phyloP scores from a whole-genome alignment of 2,329 filamentous ascomycete species.

The Cladophialophora yegresii region DNA sequence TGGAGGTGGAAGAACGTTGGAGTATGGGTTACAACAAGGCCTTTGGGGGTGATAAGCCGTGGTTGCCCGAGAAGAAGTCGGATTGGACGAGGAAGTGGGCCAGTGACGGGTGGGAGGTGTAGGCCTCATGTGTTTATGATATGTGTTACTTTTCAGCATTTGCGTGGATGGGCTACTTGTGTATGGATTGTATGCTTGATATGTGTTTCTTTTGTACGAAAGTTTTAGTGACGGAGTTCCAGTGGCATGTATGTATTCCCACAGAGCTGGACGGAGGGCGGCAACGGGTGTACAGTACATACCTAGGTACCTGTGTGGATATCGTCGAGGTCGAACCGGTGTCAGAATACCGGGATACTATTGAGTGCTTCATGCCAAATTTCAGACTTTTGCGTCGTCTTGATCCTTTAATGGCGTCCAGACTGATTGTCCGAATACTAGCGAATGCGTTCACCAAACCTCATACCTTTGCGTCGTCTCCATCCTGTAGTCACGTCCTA shows the following conservation, averaged over 20 bases:
- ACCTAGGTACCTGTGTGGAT: not conserved
- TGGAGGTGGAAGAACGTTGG: constrained; percentile 44
- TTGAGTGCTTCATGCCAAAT: too few species aligned
- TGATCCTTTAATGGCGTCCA: too few species aligned
- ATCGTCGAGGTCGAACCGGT: not conserved
- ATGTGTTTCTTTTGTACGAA: not conserved
- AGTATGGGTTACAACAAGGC: constrained; percentile 31
- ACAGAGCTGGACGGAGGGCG: not conserved
- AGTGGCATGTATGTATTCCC: not conserved
- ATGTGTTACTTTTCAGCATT: not conserved
- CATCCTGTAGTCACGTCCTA: too few species aligned
- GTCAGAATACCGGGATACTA: too few species aligned
- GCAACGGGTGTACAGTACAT: not conserved
- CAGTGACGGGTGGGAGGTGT: constrained; percentile 40
- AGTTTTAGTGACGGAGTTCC: too few species aligned
- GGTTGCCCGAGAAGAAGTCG: constrained; percentile 27
- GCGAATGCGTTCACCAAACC: too few species aligned
- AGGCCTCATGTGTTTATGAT: constrained; percentile 19
- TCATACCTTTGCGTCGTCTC: too few species aligned
- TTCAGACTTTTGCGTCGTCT: too few species aligned
- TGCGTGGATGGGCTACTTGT: not conserved
- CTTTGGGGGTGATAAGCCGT: constrained; percentile 28
- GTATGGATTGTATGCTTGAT: not conserved
- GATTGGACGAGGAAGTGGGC: constrained; percentile 26
- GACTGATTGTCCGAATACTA: not conserved